Conservation (phyloP, 2,329 filamentous ascomycete genomes). For the Talaromyces atroroseus region DNA sequence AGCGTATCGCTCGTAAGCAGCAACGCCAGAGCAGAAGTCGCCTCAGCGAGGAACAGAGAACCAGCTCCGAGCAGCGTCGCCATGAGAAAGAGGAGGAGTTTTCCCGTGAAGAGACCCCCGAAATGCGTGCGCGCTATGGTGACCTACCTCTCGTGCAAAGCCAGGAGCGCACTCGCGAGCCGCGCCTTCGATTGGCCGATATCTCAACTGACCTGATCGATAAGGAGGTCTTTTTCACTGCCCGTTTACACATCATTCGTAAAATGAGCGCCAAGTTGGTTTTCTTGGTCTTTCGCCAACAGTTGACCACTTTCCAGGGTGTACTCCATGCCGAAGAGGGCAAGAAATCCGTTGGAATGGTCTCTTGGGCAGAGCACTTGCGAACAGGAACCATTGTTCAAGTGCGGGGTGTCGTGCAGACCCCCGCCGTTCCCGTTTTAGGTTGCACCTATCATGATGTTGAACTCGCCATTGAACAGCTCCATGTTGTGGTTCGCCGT, state of each 20-base stretch:
- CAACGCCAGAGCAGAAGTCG: constrained; percentile 35
- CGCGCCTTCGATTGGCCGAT: constrained; percentile 46
- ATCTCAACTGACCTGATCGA: constrained; percentile 52
- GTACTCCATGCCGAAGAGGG: constrained; percentile 62
- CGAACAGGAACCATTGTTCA: constrained; percentile 72
- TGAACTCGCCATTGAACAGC: constrained; percentile 65
- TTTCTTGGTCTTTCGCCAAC: constrained; percentile 81
- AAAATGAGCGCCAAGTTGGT: constrained; percentile 76
- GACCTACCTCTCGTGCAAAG: constrained; percentile 55
- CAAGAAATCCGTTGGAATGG: constrained; percentile 64
- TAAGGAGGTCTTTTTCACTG: constrained; percentile 60
- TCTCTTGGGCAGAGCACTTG: constrained; percentile 82
- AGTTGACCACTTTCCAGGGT: constrained; percentile 76
- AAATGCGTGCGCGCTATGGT: constrained; percentile 56
- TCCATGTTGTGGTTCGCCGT: constrained; percentile 58
- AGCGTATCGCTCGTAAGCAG: constrained; percentile 37
- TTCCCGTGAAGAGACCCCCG: constrained; percentile 49
- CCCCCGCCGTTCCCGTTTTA: constrained; percentile 67
- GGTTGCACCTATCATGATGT: constrained; percentile 70
- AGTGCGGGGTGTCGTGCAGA: constrained; percentile 67
- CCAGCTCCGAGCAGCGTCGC: constrained; percentile 34
- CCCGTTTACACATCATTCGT: constrained; percentile 71
- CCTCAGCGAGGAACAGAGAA: constrained; percentile 40
- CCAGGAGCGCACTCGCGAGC: constrained; percentile 44
- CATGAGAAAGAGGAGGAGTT: constrained; percentile 39